Evolutionary conservation across 1,284 basidiomycete species (phyloP).

Genomic region (Takashimella koratensis): DNA sequence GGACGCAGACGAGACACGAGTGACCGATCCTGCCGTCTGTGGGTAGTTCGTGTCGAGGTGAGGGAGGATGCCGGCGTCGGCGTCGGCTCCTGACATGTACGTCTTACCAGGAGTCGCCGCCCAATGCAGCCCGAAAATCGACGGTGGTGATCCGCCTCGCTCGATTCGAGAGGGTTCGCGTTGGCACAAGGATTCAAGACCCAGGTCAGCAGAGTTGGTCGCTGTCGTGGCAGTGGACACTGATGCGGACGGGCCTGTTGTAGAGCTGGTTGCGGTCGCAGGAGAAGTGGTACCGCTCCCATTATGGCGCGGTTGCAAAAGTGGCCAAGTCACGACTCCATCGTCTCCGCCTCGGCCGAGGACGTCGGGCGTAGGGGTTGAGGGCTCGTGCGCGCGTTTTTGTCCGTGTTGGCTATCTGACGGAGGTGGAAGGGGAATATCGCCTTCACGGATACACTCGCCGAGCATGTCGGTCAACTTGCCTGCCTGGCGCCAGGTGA

Average conservation of each 20-base stretch:
- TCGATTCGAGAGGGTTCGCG: too few relatives aligned
- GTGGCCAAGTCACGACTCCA: background rate
- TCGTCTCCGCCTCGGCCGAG: background rate
- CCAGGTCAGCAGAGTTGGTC: background rate
- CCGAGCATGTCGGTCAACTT: slow-evolving; percentile 40
- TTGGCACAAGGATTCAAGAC: background rate
- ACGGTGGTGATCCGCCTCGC: background rate
- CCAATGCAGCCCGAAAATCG: background rate
- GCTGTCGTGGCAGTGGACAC: background rate
- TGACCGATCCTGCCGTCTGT: background rate
- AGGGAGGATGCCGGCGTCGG: background rate
- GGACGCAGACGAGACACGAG: background rate
- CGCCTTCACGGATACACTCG: slow-evolving; percentile 15
- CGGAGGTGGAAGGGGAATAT: background rate
- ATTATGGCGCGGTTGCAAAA: background rate
- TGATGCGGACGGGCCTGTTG: background rate
- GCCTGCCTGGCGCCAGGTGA: slow-evolving; percentile 51
- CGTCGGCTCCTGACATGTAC: background rate
- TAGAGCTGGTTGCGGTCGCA: too few relatives aligned
- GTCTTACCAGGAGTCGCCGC: background rate
- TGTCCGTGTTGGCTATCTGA: background rate
- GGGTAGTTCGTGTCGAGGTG: background rate
- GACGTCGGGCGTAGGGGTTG: background rate
- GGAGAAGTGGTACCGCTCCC: background rate
- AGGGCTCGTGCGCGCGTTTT: background rate